Evolutionary conservation across 768 basidiomycete species (phyloP), one percentile per base, ranked within the genome.

Genomic region (Lactifluus subvellereus): DNA sequence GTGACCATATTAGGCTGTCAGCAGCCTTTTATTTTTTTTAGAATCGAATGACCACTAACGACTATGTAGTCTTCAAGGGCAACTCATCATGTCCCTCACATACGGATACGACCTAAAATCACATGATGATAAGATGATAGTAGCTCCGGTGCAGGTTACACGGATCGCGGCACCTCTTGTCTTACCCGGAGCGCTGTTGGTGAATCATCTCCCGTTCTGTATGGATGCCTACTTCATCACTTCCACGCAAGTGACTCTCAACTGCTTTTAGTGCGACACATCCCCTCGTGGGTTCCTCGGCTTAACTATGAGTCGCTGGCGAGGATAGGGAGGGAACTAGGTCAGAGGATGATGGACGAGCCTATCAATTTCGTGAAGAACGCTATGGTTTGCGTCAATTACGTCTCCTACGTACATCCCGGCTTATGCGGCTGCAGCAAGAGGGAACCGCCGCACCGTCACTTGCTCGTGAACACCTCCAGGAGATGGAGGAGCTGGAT

Each of bases 131-230:
- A n/a, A 52, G 14, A 48, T 54, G 0, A 32, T 56, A 20, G 11
- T 11, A 14, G 37, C 38, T 0, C 33, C 59, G 2, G 22, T 14
- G 13, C 22, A 42, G 42, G 11, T 13, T 2, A 0, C 0, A 1
- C 37, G 62, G 14, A 14, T 54, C 1, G 6, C 54, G 30, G 1
- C 30, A 9, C 55, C 3, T 9, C 6, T 55, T 1, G 1, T n/a
- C 14, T 22, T 59, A 7, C 66, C 66, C n/a, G 61, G 65, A 4
- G 50, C 57, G 2, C 37, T 13, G 0, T 7, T 66, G 1, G 42
- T 54, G 8, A 63, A 63, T 33, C 14, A 52, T 27, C 47, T 66
- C 27, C 65, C 65, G 42, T 48, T 63, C 5, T 42, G 65, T 66
- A n/a, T 20, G 61, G 0, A 11, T n/a, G 10, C 14, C 18, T 8